phyloP scores from a whole-genome alignment of 179 eudicot genomes.

The Spergularia azorica region DNA sequence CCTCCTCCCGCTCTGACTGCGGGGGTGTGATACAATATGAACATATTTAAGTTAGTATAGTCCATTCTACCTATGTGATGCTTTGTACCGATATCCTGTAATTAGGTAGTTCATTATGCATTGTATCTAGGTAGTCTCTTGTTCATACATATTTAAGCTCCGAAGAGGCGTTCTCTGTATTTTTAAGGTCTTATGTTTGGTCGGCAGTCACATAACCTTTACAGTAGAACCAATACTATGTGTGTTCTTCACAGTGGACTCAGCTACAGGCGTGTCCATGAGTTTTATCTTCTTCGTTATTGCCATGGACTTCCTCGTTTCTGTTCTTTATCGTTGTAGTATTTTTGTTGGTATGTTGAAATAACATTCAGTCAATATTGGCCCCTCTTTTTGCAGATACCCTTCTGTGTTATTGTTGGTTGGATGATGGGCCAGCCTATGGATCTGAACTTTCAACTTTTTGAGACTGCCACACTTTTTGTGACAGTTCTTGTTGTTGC shows the following conservation, averaged over 20 bases:
- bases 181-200: neutral
- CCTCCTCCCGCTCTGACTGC: no score
- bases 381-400: constrained; percentile 65
- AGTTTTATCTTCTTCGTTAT: neutral
- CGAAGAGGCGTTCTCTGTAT: neutral
- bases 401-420: constrained; percentile 94
- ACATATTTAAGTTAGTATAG: no score
- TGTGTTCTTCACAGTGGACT: neutral
- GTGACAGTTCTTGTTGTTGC: constrained; percentile 94
- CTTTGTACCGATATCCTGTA: no score
- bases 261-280: neutral
- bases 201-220: neutral
- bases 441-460: constrained; percentile 95
- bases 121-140: no score
- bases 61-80: no score
- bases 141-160: neutral
- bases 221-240: neutral
- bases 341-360: neutral
- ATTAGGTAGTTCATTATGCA: no score
- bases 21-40: no score
- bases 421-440: constrained; percentile 92
- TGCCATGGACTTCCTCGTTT: neutral
- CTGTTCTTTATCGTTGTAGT: neutral
- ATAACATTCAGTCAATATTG: neutral
- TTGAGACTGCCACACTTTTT: constrained; percentile 95